These are phyloP conservation scores for Ceraceosorus guamensis DNA, from an alignment of 1,284 basidiomycete species.

Conservation along the genomic window DNA sequence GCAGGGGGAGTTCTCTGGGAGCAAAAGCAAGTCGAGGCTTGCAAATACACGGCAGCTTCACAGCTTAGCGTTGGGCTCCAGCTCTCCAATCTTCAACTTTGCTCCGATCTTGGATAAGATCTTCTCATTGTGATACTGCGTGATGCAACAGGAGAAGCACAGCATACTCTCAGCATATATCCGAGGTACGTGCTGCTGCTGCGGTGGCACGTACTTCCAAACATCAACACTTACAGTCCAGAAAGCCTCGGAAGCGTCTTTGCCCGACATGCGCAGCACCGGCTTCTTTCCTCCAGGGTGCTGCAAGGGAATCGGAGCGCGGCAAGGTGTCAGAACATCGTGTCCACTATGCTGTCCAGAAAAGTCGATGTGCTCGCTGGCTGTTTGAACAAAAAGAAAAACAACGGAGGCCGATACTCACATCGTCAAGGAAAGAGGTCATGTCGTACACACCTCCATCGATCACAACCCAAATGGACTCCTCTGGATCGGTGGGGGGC, in stretches of 20 bases:
- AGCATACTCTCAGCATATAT: too few species aligned
- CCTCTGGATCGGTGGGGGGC: slow-evolving; percentile 18
- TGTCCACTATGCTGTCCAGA: neutral
- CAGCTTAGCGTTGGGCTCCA: slow-evolving; percentile 37
- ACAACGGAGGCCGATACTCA: slow-evolving; percentile 14
- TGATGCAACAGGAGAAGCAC: slow-evolving; percentile 41
- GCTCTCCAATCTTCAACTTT: slow-evolving; percentile 38
- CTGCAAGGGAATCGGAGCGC: slow-evolving; percentile 7
- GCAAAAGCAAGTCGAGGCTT: too few species aligned
- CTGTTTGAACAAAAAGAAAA: too few species aligned
- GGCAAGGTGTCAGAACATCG: neutral
- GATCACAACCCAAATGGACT: slow-evolving; percentile 45
- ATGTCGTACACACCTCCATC: slow-evolving; percentile 47
- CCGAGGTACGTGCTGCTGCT: too few species aligned
- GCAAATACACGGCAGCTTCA: too few species aligned
- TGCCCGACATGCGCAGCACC: slow-evolving; percentile 41
- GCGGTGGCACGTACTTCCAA: too few species aligned
- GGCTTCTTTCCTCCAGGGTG: slow-evolving; percentile 49
- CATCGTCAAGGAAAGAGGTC: slow-evolving; percentile 46
- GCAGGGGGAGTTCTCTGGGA: too few species aligned
- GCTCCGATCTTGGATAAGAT: slow-evolving; percentile 35
- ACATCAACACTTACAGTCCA: too few species aligned
- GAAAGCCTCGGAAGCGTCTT: slow-evolving; percentile 45
- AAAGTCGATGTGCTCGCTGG: too few species aligned
- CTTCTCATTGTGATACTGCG: slow-evolving; percentile 44